phyloP scores from a whole-genome alignment of 306 rosid species.

The Begonia masoniana region DNA sequence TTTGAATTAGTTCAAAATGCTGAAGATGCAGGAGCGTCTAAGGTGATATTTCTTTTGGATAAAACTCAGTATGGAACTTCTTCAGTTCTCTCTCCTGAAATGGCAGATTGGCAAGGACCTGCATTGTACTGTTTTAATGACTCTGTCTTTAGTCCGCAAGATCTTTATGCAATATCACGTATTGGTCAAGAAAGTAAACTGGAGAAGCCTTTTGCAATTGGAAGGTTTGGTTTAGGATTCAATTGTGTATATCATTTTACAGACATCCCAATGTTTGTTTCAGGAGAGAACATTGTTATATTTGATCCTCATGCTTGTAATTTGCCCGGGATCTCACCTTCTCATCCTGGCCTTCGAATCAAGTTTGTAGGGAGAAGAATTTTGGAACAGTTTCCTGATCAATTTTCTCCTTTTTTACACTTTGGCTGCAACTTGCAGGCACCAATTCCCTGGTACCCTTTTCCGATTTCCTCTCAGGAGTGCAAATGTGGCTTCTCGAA shows the following conservation, averaged over 20 bases:
- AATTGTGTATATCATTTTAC: slow-evolving; percentile 98
- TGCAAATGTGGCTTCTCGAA: slow-evolving; percentile 67
- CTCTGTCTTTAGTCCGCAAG: slow-evolving; percentile 86
- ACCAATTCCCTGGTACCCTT: slow-evolving; percentile 80
- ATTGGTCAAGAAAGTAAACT: slow-evolving; percentile 99
- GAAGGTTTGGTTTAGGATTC: slow-evolving; percentile 97
- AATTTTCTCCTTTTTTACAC: slow-evolving; percentile 81
- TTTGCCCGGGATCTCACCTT: slow-evolving; percentile 98
- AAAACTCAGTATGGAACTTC: slow-evolving; percentile 92
- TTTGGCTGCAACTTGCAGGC: slow-evolving; percentile 90
- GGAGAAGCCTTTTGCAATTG: slow-evolving; percentile 92
- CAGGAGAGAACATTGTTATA: slow-evolving; percentile 91
- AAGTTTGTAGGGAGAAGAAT: slow-evolving; percentile 78
- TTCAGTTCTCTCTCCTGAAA: slow-evolving; percentile 94
- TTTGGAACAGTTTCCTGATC: slow-evolving; percentile 96
- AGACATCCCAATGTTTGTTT: slow-evolving; percentile 86
- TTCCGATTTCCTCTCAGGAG: slow-evolving; percentile 93
- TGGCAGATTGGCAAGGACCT: slow-evolving; percentile 99
- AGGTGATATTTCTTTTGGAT: slow-evolving; percentile 82
- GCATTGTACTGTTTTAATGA: slow-evolving; percentile 88
- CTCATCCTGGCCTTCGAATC: slow-evolving; percentile 91
- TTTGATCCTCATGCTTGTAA: slow-evolving; percentile 91
- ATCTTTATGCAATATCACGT: slow-evolving; percentile 98
- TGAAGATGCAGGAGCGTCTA: slow-evolving; percentile 98
- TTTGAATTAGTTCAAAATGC: slow-evolving; percentile 96